Evolutionary conservation across 805 yeast genomes (phyloP).

Genomic region (Saturnispora sanitii): DNA sequence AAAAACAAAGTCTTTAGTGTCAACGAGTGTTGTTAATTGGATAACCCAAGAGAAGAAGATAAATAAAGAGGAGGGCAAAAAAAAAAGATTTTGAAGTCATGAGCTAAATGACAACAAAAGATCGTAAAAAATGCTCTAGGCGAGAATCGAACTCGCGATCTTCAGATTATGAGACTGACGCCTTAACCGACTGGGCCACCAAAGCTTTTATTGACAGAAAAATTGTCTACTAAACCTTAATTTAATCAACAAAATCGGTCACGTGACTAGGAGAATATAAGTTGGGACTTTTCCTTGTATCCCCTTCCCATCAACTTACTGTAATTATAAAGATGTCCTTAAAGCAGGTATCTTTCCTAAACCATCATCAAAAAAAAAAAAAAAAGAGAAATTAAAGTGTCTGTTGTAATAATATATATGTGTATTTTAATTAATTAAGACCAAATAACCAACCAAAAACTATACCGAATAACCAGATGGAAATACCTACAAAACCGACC

Average conservation of each 20-base stretch:
- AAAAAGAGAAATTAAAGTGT: no score
- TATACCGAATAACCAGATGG: slow-evolving; percentile 25
- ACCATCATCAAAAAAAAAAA: no score
- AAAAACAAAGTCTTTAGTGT: not conserved
- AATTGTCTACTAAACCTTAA: no score
- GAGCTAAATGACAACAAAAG: not conserved
- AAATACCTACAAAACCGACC: slow-evolving; percentile 29
- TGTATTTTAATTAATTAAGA: not conserved
- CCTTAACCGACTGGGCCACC: slow-evolving; percentile 33
- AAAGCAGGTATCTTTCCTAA: no score
- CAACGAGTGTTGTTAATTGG: not conserved
- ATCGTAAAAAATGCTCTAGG: slow-evolving; percentile 25
- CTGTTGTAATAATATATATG: not conserved
- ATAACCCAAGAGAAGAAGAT: not conserved
- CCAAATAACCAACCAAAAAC: slow-evolving; percentile 6
- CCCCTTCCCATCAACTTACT: no score
- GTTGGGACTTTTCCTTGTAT: no score
- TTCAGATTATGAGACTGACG: slow-evolving; percentile 33
- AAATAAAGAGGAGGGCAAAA: slow-evolving; percentile 1
- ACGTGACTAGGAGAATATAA: no score
- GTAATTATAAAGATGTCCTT: no score
- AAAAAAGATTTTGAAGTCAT: not conserved
- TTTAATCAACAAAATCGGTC: no score
- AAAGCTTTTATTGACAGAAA: slow-evolving; percentile 17
- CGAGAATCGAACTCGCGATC: slow-evolving; percentile 34